Conservation (phyloP, 257 asterid genomes). For the Oldenlandia corymbosa region DNA sequence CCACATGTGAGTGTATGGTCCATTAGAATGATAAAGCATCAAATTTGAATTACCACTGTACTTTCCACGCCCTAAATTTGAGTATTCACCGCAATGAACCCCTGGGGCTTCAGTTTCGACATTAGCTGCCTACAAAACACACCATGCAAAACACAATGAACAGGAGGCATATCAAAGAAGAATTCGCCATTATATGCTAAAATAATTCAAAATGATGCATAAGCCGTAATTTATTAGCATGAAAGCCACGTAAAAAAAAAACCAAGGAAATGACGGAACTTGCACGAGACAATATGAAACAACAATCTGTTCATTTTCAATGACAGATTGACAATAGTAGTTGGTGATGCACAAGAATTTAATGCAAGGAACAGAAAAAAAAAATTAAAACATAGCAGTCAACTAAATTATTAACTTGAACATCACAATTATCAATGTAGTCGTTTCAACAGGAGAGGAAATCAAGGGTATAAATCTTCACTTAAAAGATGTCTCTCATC, state of each 20-base stretch:
- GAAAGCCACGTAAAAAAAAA: neutral
- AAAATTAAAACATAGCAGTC: too few species aligned
- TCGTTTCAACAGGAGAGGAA: neutral
- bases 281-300: neutral
- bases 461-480: neutral
- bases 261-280: neutral
- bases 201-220: neutral
- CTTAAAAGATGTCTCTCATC: neutral
- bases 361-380: neutral
- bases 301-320: neutral
- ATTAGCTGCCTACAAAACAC: conserved; percentile 58
- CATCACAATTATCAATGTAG: neutral
- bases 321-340: neutral
- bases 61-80: conserved; percentile 53
- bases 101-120: conserved; percentile 71
- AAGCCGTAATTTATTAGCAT: neutral
- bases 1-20: too few species aligned
- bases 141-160: neutral
- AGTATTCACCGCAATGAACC: conserved; percentile 57
- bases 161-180: conserved; percentile 1
- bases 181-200: neutral
- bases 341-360: neutral
- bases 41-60: conserved; percentile 46
- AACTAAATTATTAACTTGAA: neutral
- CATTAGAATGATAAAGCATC: neutral